Evolutionary conservation across 1,139 yeast genomes (phyloP), one percentile per base, ranked within the genome.

Genomic region (Diutina pseudorugosa): DNA sequence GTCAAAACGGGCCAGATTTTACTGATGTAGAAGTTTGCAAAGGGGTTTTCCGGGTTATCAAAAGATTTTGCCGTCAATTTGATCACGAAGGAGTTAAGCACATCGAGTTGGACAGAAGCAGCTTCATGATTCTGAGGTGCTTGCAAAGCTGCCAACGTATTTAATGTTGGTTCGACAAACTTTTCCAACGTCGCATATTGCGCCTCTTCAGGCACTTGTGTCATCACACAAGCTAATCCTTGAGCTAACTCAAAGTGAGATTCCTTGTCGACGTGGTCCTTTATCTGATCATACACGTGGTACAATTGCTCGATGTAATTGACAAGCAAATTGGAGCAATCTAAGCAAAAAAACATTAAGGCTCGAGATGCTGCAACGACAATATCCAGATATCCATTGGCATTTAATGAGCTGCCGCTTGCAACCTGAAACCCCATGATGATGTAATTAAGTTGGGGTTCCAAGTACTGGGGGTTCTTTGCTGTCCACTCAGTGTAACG

Each of bases 401-500:
- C 9, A n/a, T 55, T 57, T 44, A 57, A 57, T 16, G 61, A 55
- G 5, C 51, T 51, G 52, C 62, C 61, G n/a, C 36, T 30, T 42
- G 68, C 69, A 9, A 64, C 62, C 55, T 78, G 78, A 61, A 93
- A 88, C 0, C 97, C 96, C 56, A 75, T 76, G 53, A 85, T 86
- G 57, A 94, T 89, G 64, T 90, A 93, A 59, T 85, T 83, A 55
- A 94, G 75, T 65, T 91, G 96, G 51, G 83, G 78, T 65, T 88
- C 94, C 56, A 94, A 72, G 60, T 75, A 85, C 56, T 87, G 84
- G 1, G 95, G 89, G 66, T 93, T 94, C 57, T 80, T 77, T 5
- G 91, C 74, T 0, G 98, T 89, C 98, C 98, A 94, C 67, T 85
- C 91, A 1, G 98, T 88, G 66, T 93, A 93, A 60, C 98, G 76